Evolutionary conservation across 768 basidiomycete species (phyloP), one percentile per base, ranked within the genome.

Genomic region (Termitomyces titanicus): DNA sequence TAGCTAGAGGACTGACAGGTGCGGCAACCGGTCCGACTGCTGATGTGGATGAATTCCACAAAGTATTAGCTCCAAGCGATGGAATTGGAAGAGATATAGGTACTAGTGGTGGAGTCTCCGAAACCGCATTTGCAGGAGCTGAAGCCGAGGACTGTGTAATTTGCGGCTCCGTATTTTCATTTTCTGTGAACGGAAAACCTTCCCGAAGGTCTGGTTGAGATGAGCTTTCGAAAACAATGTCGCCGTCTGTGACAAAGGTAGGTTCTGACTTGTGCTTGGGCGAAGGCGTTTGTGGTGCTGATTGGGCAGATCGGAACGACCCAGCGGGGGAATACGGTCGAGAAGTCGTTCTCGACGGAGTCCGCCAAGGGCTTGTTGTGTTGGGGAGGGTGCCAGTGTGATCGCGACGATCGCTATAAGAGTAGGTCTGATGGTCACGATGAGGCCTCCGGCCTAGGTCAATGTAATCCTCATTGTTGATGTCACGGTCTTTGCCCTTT

Each of bases 261-360:
- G 55, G 53, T 25, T 60, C 37, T 55, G 45, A 15, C 38, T 29
- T 39, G n/a, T 45, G 20, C 43, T 45, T 31, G 20, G 27, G 11
- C n/a, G 45, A 27, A 31, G 20, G 59, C 12, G 57, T 58, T n/a
- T 50, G 59, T 3, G 61, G 51, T 18, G 49, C 47, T n/a, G 64
- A 63, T 34, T 60, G 55, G 6, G 52, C 54, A 4, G 62, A 63
- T 13, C 54, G 54, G 29, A 61, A 58, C 3, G 60, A 59, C 8
- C 42, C 50, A 12, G 45, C 53, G 10, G 60, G 63, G 12, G 63
- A 64, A 24, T 50, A 53, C 18, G 54, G 46, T 33, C 40, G 51
- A 7, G 57, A 61, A 11, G 54, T 56, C 20, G 57, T 42, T 20
- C 52, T 51, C 15, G 59, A 53, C 3, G 34, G n/a, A 31, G 48